phyloP scores from a whole-genome alignment of 1,284 basidiomycete species.

The Cutaneotrichosporon sp. region DNA sequence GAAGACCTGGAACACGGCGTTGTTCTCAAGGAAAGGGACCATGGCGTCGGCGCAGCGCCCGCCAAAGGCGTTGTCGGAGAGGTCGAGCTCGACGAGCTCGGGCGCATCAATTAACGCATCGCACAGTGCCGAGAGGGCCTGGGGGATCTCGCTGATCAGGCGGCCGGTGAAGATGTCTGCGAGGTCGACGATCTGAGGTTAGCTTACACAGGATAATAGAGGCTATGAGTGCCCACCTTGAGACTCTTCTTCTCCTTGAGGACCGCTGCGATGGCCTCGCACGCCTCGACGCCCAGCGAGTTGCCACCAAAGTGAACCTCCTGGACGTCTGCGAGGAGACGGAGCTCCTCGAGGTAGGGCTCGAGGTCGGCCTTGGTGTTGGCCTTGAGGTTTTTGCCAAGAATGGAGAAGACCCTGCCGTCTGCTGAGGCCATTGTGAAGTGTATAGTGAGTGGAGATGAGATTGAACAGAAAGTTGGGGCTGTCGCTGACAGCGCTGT shows the following conservation, averaged over 20 bases:
- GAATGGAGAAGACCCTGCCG: slow-evolving; percentile 57
- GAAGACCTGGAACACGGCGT: slow-evolving; percentile 72
- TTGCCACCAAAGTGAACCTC: slow-evolving; percentile 94
- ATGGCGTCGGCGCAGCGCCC: slow-evolving; percentile 93
- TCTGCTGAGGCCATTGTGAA: slow-evolving; percentile 7
- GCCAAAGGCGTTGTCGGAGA: slow-evolving; percentile 96
- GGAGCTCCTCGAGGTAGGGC: slow-evolving; percentile 66
- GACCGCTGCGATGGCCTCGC: slow-evolving; percentile 75
- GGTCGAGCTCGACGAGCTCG: slow-evolving; percentile 78
- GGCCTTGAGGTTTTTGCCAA: slow-evolving; percentile 76
- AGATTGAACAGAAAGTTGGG: background rate
- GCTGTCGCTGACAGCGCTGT: no score
- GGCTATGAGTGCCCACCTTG: slow-evolving; percentile 57
- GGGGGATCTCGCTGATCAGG: slow-evolving; percentile 91
- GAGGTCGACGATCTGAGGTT: slow-evolving; percentile 77
- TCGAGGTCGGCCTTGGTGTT: slow-evolving; percentile 72
- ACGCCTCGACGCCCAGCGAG: slow-evolving; percentile 91
- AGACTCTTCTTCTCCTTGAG: slow-evolving; percentile 65
- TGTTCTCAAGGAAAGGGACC: slow-evolving; percentile 78
- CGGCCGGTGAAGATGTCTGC: slow-evolving; percentile 98
- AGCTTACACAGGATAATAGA: background rate
- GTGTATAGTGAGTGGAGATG: slow-evolving; percentile 13
- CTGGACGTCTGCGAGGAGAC: slow-evolving; percentile 60
- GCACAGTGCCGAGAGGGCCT: slow-evolving; percentile 81
- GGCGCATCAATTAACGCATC: slow-evolving; percentile 75